These are phyloP conservation scores for Pterocarpus santalinus DNA, from an alignment of 306 rosid species.

Conservation along the genomic window DNA sequence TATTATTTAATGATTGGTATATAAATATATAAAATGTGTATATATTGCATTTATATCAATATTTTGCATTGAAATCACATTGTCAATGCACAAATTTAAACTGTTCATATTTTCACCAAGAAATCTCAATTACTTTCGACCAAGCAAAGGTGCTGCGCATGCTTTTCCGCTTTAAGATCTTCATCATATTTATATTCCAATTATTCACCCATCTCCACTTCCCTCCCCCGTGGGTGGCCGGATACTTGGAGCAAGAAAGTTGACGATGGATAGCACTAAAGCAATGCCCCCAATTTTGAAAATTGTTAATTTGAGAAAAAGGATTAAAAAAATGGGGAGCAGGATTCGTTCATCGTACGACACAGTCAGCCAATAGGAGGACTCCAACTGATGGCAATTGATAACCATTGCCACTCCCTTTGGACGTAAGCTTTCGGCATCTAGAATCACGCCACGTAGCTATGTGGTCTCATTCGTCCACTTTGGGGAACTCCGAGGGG, in stretches of 20 bases:
- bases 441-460: conserved; percentile 45
- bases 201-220: not conserved
- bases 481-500: not conserved
- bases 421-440: conserved; percentile 14
- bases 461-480: not conserved
- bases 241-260: not conserved
- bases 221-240: conserved; percentile 5
- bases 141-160: conserved; percentile 12
- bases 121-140: not conserved
- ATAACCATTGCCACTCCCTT: conserved; percentile 13
- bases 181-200: not conserved
- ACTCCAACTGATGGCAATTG: conserved; percentile 19
- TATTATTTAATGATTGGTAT: too few relatives aligned
- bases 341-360: conserved; percentile 19
- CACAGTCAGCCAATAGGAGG: conserved; percentile 17
- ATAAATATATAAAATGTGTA: too few relatives aligned
- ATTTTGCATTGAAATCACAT: not conserved
- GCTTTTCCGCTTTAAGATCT: not conserved
- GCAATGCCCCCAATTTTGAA: too few relatives aligned
- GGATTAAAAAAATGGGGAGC: not conserved
- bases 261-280: not conserved
- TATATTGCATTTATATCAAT: not conserved
- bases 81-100: not conserved
- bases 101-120: not conserved
- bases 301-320: not conserved